A percentile compares a stretch with the other conserved stretches of the same genome.
Conservation (phyloP, 768 basidiomycete genomes). For the Boletales sp. region DNA sequence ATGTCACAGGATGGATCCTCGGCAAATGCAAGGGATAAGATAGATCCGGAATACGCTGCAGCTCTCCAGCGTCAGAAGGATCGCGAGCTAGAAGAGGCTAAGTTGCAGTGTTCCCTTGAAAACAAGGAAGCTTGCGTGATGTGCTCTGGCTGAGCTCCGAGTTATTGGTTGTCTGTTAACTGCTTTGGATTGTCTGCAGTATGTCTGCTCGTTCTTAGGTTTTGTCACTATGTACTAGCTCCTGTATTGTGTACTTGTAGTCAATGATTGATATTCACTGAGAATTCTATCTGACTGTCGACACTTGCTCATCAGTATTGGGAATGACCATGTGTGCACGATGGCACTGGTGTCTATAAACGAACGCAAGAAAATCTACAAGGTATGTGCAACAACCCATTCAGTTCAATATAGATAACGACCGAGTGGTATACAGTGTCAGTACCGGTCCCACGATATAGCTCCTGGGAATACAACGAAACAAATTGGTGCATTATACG, state of each 20-base stretch:
- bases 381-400: conserved; percentile 13
- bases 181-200: conserved; percentile 5
- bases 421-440: conserved; percentile 14
- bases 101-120: conserved; percentile 80
- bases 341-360: background rate
- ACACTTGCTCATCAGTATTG: too few species aligned
- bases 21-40: conserved; percentile 33
- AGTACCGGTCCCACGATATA: background rate
- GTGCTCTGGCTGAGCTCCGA: conserved; percentile 67
- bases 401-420: background rate
- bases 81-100: conserved; percentile 76
- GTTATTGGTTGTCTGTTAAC: background rate
- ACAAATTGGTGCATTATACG: conserved; percentile 23
- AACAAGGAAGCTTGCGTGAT: conserved; percentile 94
- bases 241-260: conserved; percentile 17
- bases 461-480: background rate
- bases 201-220: conserved; percentile 1
- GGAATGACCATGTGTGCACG: background rate
- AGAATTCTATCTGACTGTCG: too few species aligned
- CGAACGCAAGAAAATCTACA: background rate
- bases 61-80: conserved; percentile 68
- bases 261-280: conserved; percentile 1
- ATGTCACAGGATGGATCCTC: conserved; percentile 7
- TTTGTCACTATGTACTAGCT: conserved; percentile 10
- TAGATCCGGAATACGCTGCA: conserved; percentile 72